Evolutionary conservation across 2,329 filamentous ascomycete genomes (phyloP), one percentile per base, ranked within the genome.

Genomic region (Phyllosticta paracitricarpa): DNA sequence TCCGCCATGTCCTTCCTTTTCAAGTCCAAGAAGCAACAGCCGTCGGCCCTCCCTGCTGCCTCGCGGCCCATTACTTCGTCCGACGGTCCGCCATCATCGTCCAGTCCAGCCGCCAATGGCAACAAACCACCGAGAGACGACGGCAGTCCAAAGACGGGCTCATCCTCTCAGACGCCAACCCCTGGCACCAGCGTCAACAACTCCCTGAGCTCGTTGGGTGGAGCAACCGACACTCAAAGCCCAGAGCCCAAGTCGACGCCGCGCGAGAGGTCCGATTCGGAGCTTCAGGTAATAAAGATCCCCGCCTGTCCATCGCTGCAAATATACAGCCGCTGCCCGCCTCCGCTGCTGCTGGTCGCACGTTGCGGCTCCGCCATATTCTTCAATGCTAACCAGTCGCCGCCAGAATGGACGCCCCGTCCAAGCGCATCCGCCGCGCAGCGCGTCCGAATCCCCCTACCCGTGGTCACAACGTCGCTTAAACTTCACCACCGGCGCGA

Each of bases 381-480:
- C 57, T 40, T 40, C 33, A 40, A 60, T 60, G 58, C 58, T 60
- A 52, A 60, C 58, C 22, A 40, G 33, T 26, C 33, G 55, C 58
- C 53, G 26, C 59, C 51, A 61, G 59, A 61, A 61, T 26, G 56
- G 30, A n/a, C 60, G 60, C 25, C 40, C 60, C 30, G 56, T 52
- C 48, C 60, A 57, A 58, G 22, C 51, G 19, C 14, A 28, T 40
- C 48, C 58, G 82, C 61, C 54, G 82, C 68, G 72, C 62, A 72
- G 70, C 51, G 67, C 84, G 64, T 82, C 85, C 51, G 94, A 92
- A 51, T 91, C 91, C 4, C 84, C 96, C 60, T 99, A 97, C 71
- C 94, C 94, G 0, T 99, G 94, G 94, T 96, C 93, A 65, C 90
- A 96, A 72, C 86, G 91, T 63, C 86, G 89, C 61, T 76, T 99